phyloP scores from a whole-genome alignment of 1,139 yeast species.

The Hanseniaspora gamundiae region DNA sequence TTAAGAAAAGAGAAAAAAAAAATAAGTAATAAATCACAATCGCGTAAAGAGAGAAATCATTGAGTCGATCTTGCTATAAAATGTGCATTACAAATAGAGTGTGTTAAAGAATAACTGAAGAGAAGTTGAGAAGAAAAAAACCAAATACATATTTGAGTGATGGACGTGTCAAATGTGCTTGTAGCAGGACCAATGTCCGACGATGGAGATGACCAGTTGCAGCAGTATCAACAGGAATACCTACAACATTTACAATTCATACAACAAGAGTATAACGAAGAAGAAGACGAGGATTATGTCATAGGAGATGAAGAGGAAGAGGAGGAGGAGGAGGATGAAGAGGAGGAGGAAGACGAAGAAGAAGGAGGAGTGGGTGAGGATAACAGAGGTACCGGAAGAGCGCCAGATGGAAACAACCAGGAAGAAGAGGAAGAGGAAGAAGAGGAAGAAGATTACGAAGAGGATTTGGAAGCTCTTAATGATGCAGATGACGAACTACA shows the following conservation, averaged over 20 bases:
- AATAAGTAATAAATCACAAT: no score
- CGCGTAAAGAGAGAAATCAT: no score
- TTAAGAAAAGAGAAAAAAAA: no score
- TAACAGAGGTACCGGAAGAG: no score
- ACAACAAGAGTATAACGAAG: slow-evolving; percentile 5
- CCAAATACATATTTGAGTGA: neutral
- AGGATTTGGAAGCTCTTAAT: slow-evolving; percentile 7
- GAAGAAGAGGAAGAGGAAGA: slow-evolving; percentile 6
- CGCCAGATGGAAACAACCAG: slow-evolving; percentile 1
- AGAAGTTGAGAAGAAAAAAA: neutral
- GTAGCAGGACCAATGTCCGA: neutral
- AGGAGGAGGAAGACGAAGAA: slow-evolving; percentile 6
- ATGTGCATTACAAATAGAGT: no score
- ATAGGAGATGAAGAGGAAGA: slow-evolving; percentile 5
- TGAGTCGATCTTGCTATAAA: no score
- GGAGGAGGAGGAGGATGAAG: slow-evolving; percentile 3
- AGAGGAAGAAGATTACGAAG: slow-evolving; percentile 8
- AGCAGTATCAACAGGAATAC: neutral
- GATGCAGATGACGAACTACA: slow-evolving; percentile 7
- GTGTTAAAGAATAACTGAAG: no score
- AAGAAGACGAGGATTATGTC: slow-evolving; percentile 5
- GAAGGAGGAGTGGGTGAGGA: slow-evolving; percentile 1
- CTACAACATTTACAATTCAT: slow-evolving; percentile 4
- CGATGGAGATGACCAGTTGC: neutral
- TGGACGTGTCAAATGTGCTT: neutral